Conservation (phyloP, 2,329 filamentous ascomycete species). For the Ascochyta fabae region DNA sequence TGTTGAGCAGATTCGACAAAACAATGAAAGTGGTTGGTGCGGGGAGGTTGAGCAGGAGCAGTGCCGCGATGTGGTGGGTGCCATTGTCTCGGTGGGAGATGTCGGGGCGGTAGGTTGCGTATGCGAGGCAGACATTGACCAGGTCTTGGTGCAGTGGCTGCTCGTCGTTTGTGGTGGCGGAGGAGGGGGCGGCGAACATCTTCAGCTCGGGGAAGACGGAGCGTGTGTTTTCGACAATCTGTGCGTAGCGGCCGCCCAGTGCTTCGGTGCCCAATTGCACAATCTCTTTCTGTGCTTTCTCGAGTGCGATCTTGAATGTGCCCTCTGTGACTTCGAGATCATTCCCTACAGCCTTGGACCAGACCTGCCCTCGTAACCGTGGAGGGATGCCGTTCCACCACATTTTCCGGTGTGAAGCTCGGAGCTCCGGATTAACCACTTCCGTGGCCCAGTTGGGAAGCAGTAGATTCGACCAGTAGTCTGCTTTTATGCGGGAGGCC, state of each 20-base stretch:
- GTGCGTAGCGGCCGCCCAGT: slow-evolving; percentile 33
- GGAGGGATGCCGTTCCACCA: slow-evolving; percentile 84
- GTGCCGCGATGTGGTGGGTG: slow-evolving; percentile 75
- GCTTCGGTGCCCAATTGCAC: slow-evolving; percentile 59
- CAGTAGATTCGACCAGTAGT: slow-evolving; percentile 78
- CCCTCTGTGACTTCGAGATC: slow-evolving; percentile 70
- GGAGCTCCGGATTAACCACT: slow-evolving; percentile 54
- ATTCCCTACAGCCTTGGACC: slow-evolving; percentile 75
- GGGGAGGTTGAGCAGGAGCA: slow-evolving; percentile 75
- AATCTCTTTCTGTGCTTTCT: slow-evolving; percentile 66
- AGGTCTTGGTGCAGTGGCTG: slow-evolving; percentile 72
- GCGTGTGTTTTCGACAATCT: slow-evolving; percentile 62
- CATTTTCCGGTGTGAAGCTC: slow-evolving; percentile 63
- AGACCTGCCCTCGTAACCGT: slow-evolving; percentile 71
- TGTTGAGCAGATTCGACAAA: slow-evolving; percentile 79
- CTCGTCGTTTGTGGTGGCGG: slow-evolving; percentile 45
- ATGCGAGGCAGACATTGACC: slow-evolving; percentile 76
- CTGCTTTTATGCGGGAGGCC: slow-evolving; percentile 56
- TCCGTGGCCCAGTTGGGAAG: slow-evolving; percentile 77
- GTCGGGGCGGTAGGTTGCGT: slow-evolving; percentile 81
- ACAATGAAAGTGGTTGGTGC: slow-evolving; percentile 71
- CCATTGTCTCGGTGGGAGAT: slow-evolving; percentile 71
- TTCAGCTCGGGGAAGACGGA: slow-evolving; percentile 74
- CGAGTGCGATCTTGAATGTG: slow-evolving; percentile 74
- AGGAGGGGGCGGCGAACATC: slow-evolving; percentile 66